Percentiles rank a stretch among this genome's conserved stretches.
These are phyloP conservation scores for Aureobasidium sp. DNA, from an alignment of 2,329 filamentous ascomycete genomes.

Conservation along the genomic window DNA sequence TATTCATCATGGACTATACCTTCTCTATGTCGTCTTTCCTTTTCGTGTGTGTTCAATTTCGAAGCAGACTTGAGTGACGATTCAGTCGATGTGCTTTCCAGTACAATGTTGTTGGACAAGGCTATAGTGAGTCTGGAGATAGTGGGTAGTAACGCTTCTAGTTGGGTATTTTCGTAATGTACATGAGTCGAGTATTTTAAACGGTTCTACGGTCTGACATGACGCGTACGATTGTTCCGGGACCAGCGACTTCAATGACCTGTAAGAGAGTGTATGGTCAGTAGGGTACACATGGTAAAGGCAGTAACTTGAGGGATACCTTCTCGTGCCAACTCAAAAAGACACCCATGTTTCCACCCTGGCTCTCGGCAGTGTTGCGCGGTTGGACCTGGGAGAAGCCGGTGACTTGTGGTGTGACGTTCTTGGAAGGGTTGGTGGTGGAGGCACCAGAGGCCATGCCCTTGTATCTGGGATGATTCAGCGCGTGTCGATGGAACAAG, in stretches of 20 bases:
- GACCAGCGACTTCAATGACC: constrained; percentile 84
- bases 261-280: constrained; percentile 20
- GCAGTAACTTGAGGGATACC: constrained; percentile 26
- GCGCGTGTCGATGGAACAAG: too few species aligned
- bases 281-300: neutral
- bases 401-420: constrained; percentile 66
- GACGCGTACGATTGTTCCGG: constrained; percentile 80
- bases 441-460: constrained; percentile 55
- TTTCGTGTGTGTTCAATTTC: neutral
- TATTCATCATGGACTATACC: neutral
- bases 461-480: constrained; percentile 59
- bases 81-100: neutral
- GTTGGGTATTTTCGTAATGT: constrained; percentile 28
- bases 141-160: constrained; percentile 16
- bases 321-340: constrained; percentile 98
- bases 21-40: neutral
- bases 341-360: constrained; percentile 89
- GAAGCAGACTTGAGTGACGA: neutral
- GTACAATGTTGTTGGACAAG: neutral
- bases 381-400: constrained; percentile 75
- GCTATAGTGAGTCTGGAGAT: neutral
- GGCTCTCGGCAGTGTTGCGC: constrained; percentile 53
- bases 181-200: constrained; percentile 34
- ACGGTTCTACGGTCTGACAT: constrained; percentile 96
- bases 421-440: constrained; percentile 24